A percentile compares a stretch with the other conserved stretches of the same genome.
These are phyloP conservation scores for Orbilia ellipsospora DNA, from an alignment of 2,329 filamentous ascomycete species.

Conservation along the genomic window DNA sequence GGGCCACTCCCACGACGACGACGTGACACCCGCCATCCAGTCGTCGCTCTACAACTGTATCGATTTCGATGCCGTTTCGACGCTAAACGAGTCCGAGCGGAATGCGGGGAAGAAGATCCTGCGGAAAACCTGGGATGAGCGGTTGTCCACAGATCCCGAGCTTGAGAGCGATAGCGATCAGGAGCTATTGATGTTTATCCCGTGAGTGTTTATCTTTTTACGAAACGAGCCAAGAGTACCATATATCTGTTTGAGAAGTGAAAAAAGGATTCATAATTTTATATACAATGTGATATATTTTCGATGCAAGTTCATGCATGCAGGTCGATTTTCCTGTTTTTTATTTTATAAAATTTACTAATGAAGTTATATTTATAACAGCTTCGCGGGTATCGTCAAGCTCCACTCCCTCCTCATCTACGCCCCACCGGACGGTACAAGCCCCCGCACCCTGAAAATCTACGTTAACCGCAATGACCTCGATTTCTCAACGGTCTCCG, in stretches of 20 bases:
- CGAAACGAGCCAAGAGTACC: background rate
- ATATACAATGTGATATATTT: no score
- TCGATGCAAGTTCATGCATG: background rate
- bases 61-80: constrained; percentile 84
- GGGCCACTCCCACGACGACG: constrained; percentile 87
- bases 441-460: constrained; percentile 84
- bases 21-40: constrained; percentile 90
- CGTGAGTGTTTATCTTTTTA: constrained; percentile 69
- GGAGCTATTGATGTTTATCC: constrained; percentile 90
- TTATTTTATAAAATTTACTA: constrained; percentile 3
- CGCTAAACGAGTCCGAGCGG: constrained; percentile 80
- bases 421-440: constrained; percentile 75
- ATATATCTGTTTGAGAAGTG: no score
- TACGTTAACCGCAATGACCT: constrained; percentile 88
- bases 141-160: constrained; percentile 77
- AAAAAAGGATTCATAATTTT: no score
- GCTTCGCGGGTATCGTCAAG: constrained; percentile 93
- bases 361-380: constrained; percentile 61
- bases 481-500: constrained; percentile 81
- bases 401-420: constrained; percentile 89
- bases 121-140: constrained; percentile 90
- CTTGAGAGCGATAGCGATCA: constrained; percentile 88
- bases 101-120: constrained; percentile 79
- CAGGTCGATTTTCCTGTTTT: constrained; percentile 1
- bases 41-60: constrained; percentile 92